phyloP scores from a whole-genome alignment of 257 asterid species.

The Ophiorrhiza pumila region DNA sequence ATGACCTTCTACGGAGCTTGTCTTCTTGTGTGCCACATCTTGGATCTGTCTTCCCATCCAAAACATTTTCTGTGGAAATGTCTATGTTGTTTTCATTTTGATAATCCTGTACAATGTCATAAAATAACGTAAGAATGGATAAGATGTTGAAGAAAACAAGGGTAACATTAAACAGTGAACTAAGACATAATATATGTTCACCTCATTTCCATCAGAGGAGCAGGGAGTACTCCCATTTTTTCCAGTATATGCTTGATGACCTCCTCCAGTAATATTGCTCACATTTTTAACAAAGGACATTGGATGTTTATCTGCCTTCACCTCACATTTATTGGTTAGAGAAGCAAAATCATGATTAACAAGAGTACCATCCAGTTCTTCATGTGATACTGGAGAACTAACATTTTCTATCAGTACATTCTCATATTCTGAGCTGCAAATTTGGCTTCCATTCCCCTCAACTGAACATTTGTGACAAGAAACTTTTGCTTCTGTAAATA shows the following conservation, averaged over 20 bases:
- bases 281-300: constrained; percentile 15
- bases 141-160: constrained; percentile 1
- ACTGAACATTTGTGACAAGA: constrained; percentile 9
- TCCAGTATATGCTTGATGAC: constrained; percentile 18
- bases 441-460: constrained; percentile 11
- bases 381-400: constrained; percentile 10
- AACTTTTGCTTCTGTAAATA: constrained; percentile 11
- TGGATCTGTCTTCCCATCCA: constrained; percentile 18
- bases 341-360: not conserved
- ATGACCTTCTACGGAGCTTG: constrained; percentile 35
- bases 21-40: constrained; percentile 19
- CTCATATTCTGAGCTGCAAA: constrained; percentile 3
- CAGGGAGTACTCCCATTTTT: constrained; percentile 17
- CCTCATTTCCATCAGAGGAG: constrained; percentile 34
- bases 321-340: constrained; percentile 18
- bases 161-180: not conserved
- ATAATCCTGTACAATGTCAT: constrained; percentile 36
- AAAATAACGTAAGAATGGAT: not conserved
- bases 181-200: constrained; percentile 20
- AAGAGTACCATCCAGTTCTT: not conserved
- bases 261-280: constrained; percentile 6
- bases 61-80: constrained; percentile 15
- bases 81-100: not conserved
- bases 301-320: constrained; percentile 20
- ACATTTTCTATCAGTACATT: not conserved